Conservation (phyloP, 768 basidiomycete species). For the Xerocomus brunneocitrinus region DNA sequence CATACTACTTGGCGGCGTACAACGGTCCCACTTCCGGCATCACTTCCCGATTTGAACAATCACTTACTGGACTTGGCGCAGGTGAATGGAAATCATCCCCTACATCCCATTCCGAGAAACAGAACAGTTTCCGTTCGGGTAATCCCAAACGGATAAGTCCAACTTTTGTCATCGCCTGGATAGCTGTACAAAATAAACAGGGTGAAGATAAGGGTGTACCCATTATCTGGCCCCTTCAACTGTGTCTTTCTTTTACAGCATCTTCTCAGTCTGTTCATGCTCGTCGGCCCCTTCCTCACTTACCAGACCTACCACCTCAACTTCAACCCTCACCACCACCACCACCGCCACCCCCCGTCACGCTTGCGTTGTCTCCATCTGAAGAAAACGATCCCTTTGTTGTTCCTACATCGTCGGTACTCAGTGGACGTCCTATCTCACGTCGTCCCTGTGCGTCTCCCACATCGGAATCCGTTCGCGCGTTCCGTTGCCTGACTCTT, state of each 20-base stretch:
- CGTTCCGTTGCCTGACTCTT: constrained; percentile 50
- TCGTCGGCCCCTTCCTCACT: constrained; percentile 43
- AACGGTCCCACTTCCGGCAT: constrained; percentile 61
- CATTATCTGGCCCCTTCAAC: constrained; percentile 65
- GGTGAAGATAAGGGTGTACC: constrained; percentile 76
- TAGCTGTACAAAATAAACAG: constrained; percentile 70
- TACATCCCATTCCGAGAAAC: constrained; percentile 17
- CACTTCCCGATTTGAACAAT: constrained; percentile 57
- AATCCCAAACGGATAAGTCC: constrained; percentile 17
- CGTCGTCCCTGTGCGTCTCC: constrained; percentile 32
- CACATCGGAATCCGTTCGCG: constrained; percentile 37
- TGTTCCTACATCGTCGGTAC: constrained; percentile 7
- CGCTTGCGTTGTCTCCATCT: constrained; percentile 19
- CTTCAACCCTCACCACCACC: constrained; percentile 52
- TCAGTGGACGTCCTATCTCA: constrained; percentile 27
- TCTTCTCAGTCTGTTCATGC: constrained; percentile 34
- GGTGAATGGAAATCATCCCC: constrained; percentile 41
- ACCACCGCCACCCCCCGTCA: constrained; percentile 33
- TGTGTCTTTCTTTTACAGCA: constrained; percentile 49
- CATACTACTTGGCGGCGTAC: constrained; percentile 69
- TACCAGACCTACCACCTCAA: constrained; percentile 63
- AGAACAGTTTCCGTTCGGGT: constrained; percentile 16
- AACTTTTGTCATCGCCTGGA: constrained; percentile 64
- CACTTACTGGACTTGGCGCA: constrained; percentile 59
- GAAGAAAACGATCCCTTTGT: constrained; percentile 1